Evolutionary conservation across 768 basidiomycete species (phyloP).

Genomic region (Terana coerulea): DNA sequence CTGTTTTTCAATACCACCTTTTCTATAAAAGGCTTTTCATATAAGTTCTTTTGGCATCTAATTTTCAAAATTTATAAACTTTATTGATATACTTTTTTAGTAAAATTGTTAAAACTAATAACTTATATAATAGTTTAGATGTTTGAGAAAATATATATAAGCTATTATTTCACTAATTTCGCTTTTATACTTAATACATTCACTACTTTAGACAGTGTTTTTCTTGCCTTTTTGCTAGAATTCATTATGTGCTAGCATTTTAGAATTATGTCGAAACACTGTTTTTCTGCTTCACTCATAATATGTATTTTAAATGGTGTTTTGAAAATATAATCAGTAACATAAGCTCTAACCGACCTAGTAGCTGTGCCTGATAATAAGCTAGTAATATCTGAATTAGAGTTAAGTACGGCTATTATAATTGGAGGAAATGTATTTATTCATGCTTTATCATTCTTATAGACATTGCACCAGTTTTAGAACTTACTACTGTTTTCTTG

Average conservation of each 20-base stretch:
- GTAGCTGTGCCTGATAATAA: constrained; percentile 37
- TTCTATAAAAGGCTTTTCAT: neutral
- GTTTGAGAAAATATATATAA: neutral
- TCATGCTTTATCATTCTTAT: constrained; percentile 29
- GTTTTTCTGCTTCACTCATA: constrained; percentile 30
- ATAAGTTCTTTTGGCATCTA: neutral
- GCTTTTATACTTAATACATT: constrained; percentile 2
- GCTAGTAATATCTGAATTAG: constrained; percentile 38
- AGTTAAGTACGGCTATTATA: constrained; percentile 31
- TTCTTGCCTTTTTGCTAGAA: neutral
- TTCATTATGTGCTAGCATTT: constrained; percentile 15
- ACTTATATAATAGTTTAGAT: constrained; percentile 11
- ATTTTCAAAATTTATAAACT: neutral
- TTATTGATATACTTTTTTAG: constrained; percentile 6
- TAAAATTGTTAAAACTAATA: constrained; percentile 5
- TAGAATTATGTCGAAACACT: constrained; percentile 22
- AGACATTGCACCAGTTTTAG: constrained; percentile 23
- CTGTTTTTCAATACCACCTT: neutral
- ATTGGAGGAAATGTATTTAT: constrained; percentile 33
- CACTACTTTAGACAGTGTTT: constrained; percentile 1
- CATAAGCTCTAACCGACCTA: constrained; percentile 35
- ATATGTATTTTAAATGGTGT: constrained; percentile 34
- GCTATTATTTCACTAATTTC: constrained; percentile 5
- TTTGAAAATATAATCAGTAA: constrained; percentile 44
- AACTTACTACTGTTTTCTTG: constrained; percentile 27